Evolutionary conservation across 1,284 basidiomycete genomes (phyloP).

Genomic region (Sutorius eximius): DNA sequence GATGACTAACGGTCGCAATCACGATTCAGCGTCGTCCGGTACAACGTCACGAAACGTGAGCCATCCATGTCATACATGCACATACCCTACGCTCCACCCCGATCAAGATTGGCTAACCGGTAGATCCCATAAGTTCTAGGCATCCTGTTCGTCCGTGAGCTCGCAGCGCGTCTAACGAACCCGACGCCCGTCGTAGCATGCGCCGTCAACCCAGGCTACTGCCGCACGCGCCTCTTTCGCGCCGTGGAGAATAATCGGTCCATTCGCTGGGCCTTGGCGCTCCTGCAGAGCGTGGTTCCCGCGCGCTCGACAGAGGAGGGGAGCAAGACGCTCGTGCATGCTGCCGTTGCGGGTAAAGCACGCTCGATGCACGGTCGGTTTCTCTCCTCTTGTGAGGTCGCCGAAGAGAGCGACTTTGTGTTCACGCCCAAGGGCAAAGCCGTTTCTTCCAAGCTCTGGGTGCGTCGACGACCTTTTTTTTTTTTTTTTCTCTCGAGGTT

Average conservation of each 20-base stretch:
- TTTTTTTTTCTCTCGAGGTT: neutral
- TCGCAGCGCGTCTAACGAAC: slow-evolving; percentile 25
- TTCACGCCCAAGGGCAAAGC: slow-evolving; percentile 19
- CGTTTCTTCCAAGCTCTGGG: slow-evolving; percentile 22
- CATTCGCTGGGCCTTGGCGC: neutral
- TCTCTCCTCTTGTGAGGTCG: slow-evolving; percentile 16
- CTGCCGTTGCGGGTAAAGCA: slow-evolving; percentile 9
- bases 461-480: neutral
- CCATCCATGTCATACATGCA: neutral
- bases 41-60: slow-evolving; percentile 36
- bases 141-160: slow-evolving; percentile 30
- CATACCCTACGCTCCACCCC: neutral
- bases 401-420: slow-evolving; percentile 19
- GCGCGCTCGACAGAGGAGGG: slow-evolving; percentile 20
- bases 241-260: slow-evolving; percentile 9
- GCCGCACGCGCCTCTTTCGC: slow-evolving; percentile 22
- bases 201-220: slow-evolving; percentile 34
- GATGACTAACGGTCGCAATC: neutral
- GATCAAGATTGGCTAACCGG: neutral
- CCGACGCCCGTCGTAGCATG: slow-evolving; percentile 28
- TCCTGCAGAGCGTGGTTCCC: neutral
- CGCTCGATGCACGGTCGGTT: slow-evolving; percentile 21
- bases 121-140: slow-evolving; percentile 18
- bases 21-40: slow-evolving; percentile 18
- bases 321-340: slow-evolving; percentile 20